Evolutionary conservation across 495 filamentous ascomycete species (phyloP), one percentile per base, ranked within the genome.

Genomic region (Darksidea phi): DNA sequence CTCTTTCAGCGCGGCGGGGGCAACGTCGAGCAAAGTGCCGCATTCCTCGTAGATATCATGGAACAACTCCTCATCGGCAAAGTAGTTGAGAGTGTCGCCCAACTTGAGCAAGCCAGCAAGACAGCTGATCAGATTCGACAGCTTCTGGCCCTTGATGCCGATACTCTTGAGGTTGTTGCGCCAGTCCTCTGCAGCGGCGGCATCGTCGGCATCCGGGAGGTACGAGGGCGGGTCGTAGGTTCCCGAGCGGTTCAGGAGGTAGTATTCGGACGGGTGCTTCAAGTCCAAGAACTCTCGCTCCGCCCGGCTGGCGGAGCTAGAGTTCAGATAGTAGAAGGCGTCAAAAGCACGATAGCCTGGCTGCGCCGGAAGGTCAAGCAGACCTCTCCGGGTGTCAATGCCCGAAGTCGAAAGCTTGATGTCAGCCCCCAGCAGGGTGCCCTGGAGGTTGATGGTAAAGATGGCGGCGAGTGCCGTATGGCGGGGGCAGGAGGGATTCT

Each of bases 311-410:
- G 94, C 95, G 13, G 90, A 86, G 25, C 88, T 89, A 0, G 92
- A 95, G 21, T 96, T 79, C 2, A 98, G 84, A 65, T 97, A 97
- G 75, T 98, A 98, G 73, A 97, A 98, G 25, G 92, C 95, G 70
- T 98, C 92, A 67, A 97, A 98, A n/a, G 93, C 94, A 57, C 94
- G 86, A 70, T 88, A 91, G 20, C 95, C 94, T 6, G 84, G 58
- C 70, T 95, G 85, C 0, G 83, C 72, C 0, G 94, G 89, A 24
- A 97, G 82, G 37, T 90, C 84, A 25, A 97, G 79, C 21, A 98
- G 78, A 21, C 94, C 94, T 58, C 85, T 84, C 11, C 78, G 73
- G 7, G 91, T 91, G 72, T 97, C 89, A 60, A 97, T 88, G 20
- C 94, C 94, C 23, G 90, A 88, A 13, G 89, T 87, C 0, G 93